phyloP scores from a whole-genome alignment of 306 rosid genomes.

The Dalbergia cultrata region DNA sequence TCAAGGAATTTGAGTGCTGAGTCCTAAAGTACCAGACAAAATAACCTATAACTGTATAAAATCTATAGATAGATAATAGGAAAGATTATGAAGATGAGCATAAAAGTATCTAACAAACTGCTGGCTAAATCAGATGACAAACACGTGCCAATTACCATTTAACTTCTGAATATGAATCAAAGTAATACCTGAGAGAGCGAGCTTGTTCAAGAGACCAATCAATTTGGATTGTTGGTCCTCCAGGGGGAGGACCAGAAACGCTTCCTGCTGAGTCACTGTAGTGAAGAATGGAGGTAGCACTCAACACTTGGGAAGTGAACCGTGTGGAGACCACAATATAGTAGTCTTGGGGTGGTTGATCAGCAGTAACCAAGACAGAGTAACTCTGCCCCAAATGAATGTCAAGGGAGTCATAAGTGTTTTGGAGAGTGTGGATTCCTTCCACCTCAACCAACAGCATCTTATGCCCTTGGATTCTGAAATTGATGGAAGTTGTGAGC shows the following conservation, averaged over 20 bases:
- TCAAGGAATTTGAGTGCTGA: background rate
- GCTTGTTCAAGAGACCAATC: constrained; percentile 95
- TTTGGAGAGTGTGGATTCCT: constrained; percentile 89
- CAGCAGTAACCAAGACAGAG: constrained; percentile 84
- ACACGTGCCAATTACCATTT: background rate
- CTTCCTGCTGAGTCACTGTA: constrained; percentile 76
- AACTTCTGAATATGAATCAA: background rate
- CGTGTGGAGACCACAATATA: constrained; percentile 74
- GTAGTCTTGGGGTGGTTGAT: constrained; percentile 78
- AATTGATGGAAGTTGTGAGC: constrained; percentile 75
- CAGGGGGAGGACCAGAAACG: constrained; percentile 78
- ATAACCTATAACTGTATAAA: background rate
- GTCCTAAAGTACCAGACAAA: background rate
- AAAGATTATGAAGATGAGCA: background rate
- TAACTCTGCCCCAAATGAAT: constrained; percentile 89
- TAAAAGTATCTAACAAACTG: background rate
- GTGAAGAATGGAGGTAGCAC: constrained; percentile 73
- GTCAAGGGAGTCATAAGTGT: constrained; percentile 81
- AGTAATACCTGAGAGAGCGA: constrained; percentile 74
- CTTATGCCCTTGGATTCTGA: constrained; percentile 91
- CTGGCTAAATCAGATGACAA: background rate
- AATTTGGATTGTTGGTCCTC: constrained; percentile 77
- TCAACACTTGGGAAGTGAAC: constrained; percentile 73
- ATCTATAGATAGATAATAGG: background rate
- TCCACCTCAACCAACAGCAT: constrained; percentile 85